These are phyloP conservation scores for Psilocybe cubensis DNA, from an alignment of 768 basidiomycete species.

Conservation along the genomic window DNA sequence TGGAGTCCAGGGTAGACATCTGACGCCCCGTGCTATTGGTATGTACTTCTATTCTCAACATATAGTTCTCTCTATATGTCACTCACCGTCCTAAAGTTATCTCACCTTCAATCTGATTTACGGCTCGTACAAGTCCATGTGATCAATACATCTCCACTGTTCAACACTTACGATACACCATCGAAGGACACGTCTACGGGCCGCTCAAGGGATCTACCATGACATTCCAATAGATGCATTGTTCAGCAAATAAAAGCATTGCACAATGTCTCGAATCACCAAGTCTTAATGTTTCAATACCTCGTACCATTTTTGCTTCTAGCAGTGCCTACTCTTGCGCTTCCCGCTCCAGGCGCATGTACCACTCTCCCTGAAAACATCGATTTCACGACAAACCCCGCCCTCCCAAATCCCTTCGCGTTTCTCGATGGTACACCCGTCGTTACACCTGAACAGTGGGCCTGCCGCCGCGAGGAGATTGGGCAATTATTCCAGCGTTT, in stretches of 20 bases:
- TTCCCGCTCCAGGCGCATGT: conserved; percentile 21
- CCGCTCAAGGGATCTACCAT: not conserved
- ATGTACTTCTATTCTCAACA: not conserved
- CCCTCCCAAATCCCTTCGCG: conserved; percentile 54
- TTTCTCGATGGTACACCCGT: conserved; percentile 44
- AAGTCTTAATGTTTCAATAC: conserved; percentile 2
- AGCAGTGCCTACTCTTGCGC: conserved; percentile 8
- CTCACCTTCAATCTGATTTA: not conserved
- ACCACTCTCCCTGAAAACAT: conserved; percentile 27
- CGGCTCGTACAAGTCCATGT: not conserved
- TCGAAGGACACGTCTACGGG: not conserved
- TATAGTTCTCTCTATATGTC: not conserved
- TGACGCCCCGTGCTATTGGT: not conserved
- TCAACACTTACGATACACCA: not conserved
- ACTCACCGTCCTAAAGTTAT: not conserved
- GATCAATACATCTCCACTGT: not conserved
- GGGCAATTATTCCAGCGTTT: conserved; percentile 48
- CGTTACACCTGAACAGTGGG: conserved; percentile 45
- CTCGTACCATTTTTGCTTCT: conserved; percentile 7
- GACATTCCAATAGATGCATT: not conserved
- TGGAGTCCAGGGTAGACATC: not conserved
- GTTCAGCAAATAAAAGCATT: not conserved
- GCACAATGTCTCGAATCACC: not conserved
- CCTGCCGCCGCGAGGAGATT: conserved; percentile 51
- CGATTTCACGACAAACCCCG: conserved; percentile 34